A percentile compares a stretch with the other conserved stretches of the same genome.
Evolutionary conservation across 352 stramenopile species (phyloP).

Genomic region (Plasmopara muralis): DNA sequence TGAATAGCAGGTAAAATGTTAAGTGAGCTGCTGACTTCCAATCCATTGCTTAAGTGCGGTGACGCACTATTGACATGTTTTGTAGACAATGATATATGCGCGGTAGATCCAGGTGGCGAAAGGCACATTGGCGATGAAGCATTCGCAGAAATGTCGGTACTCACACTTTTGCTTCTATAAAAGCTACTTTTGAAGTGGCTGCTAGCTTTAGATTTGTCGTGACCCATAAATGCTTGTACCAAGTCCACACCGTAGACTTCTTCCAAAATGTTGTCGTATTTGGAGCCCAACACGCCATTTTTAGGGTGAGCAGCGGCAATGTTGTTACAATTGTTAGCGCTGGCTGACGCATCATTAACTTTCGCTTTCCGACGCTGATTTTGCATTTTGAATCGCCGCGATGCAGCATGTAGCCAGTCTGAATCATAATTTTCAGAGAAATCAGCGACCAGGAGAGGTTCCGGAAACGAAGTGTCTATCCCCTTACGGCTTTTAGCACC

Average conservation of each 20-base stretch:
- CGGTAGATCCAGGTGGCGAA: slow-evolving; percentile 69
- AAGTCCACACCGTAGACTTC: slow-evolving; percentile 44
- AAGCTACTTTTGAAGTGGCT: neutral
- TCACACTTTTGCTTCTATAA: slow-evolving; percentile 6
- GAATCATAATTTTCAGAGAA: no score
- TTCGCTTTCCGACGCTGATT: no score
- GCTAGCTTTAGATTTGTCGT: slow-evolving; percentile 10
- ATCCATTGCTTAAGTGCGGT: no score
- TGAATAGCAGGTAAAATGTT: no score
- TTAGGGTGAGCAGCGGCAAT: slow-evolving; percentile 7
- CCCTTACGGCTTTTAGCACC: no score
- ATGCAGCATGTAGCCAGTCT: no score
- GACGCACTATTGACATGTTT: no score
- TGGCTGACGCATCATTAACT: neutral
- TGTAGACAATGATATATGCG: no score
- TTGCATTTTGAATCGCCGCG: no score
- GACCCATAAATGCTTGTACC: slow-evolving; percentile 30
- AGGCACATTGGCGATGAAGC: slow-evolving; percentile 62
- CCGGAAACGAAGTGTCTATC: no score
- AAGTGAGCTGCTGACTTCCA: no score
- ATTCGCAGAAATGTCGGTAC: slow-evolving; percentile 3
- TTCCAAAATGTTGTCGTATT: slow-evolving; percentile 20
- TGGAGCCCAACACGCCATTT: slow-evolving; percentile 8
- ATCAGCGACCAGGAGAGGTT: no score
- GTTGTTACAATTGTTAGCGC: slow-evolving; percentile 19